These are phyloP conservation scores for Metschnikowia chrysomelidarum DNA, from an alignment of 805 yeast species.

Conservation along the genomic window DNA sequence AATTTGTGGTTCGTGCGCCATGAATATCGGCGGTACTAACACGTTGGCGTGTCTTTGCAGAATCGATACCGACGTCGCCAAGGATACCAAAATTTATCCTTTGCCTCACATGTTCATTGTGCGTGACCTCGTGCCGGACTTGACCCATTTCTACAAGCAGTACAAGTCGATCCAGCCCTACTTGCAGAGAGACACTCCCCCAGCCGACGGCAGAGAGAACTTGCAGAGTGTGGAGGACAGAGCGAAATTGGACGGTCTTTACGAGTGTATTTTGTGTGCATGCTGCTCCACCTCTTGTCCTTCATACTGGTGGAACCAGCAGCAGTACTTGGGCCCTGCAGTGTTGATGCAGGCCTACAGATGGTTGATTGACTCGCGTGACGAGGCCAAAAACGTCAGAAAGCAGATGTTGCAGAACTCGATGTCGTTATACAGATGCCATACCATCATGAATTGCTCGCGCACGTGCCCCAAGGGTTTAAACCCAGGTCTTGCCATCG, in stretches of 20 bases:
- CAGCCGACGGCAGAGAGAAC: conserved; percentile 90
- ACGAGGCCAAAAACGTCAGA: conserved; percentile 79
- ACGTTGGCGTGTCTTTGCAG: conserved; percentile 96
- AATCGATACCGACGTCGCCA: conserved; percentile 75
- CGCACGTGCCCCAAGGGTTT: conserved; percentile 98
- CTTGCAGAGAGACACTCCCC: conserved; percentile 76
- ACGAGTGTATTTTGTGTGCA: conserved; percentile 97
- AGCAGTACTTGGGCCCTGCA: conserved; percentile 97
- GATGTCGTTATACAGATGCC: conserved; percentile 98
- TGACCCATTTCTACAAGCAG: conserved; percentile 97
- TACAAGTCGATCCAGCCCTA: conserved; percentile 97
- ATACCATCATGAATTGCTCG: conserved; percentile 98
- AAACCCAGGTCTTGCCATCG: conserved; percentile 97
- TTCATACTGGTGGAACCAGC: conserved; percentile 99
- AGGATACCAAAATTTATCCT: conserved; percentile 87
- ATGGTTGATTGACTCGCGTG: conserved; percentile 98
- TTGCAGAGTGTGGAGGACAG: conserved; percentile 90
- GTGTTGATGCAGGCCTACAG: conserved; percentile 98
- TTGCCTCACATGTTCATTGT: conserved; percentile 98
- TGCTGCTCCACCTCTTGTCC: conserved; percentile 99
- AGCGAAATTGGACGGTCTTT: conserved; percentile 92
- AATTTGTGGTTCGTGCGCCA: conserved; percentile 98
- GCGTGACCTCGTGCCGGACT: conserved; percentile 95
- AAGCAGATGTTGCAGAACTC: conserved; percentile 91
- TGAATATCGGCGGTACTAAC: conserved; percentile 98